Conservation (phyloP, 306 rosid genomes). For the Fragaria ananassa region DNA sequence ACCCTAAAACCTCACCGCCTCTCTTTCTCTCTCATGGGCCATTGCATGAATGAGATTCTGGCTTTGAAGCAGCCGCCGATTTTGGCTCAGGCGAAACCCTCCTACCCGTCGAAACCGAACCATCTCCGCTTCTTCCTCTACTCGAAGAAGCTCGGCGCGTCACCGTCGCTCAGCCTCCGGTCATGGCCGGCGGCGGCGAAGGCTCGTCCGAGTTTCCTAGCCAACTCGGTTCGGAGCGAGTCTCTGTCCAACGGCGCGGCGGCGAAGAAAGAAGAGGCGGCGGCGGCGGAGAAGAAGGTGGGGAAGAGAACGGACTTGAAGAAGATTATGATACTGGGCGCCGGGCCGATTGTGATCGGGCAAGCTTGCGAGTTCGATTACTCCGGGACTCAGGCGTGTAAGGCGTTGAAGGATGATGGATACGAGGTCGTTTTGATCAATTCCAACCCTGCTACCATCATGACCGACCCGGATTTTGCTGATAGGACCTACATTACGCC, state of each 20-base stretch:
- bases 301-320: slow-evolving; percentile 81
- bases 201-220: background rate
- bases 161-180: slow-evolving; percentile 19
- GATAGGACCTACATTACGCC: slow-evolving; percentile 81
- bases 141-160: slow-evolving; percentile 12
- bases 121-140: slow-evolving; percentile 7
- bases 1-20: background rate
- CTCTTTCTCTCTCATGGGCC: slow-evolving; percentile 16
- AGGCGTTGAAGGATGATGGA: slow-evolving; percentile 85
- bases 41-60: slow-evolving; percentile 34
- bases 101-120: slow-evolving; percentile 20
- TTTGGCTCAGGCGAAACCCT: slow-evolving; percentile 14
- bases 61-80: slow-evolving; percentile 13
- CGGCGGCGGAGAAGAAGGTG: background rate
- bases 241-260: background rate
- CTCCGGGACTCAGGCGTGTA: slow-evolving; percentile 96
- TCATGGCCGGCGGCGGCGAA: slow-evolving; percentile 21
- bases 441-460: slow-evolving; percentile 93
- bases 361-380: slow-evolving; percentile 97
- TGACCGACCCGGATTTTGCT: slow-evolving; percentile 94
- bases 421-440: slow-evolving; percentile 76
- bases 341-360: slow-evolving; percentile 93
- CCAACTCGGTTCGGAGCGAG: slow-evolving; percentile 22
- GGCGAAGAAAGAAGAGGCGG: background rate
- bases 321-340: slow-evolving; percentile 90